phyloP scores from a whole-genome alignment of 2,329 filamentous ascomycete species.

The Trichoderma sp. region DNA sequence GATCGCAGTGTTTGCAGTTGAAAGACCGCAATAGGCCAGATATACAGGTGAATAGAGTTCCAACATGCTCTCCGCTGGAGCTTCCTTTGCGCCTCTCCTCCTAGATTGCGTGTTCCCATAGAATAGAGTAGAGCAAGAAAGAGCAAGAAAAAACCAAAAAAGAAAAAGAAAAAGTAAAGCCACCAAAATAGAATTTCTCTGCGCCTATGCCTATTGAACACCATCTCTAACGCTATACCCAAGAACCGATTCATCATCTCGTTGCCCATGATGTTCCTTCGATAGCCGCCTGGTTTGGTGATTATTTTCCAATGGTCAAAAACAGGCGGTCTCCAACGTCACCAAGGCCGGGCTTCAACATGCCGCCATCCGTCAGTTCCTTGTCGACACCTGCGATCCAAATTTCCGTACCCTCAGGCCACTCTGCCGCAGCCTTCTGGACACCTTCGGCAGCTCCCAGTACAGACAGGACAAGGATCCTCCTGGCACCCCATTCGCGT shows the following conservation, averaged over 20 bases:
- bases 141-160: background rate
- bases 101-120: background rate
- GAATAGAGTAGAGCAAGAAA: background rate
- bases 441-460: conserved; percentile 73
- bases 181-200: background rate
- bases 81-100: background rate
- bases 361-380: conserved; percentile 72
- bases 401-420: conserved; percentile 73
- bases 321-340: conserved; percentile 91
- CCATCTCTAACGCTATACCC: conserved; percentile 15
- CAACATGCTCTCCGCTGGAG: background rate
- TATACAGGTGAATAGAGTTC: background rate
- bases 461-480: conserved; percentile 73
- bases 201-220: conserved; percentile 12
- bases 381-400: conserved; percentile 81
- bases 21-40: background rate
- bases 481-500: conserved; percentile 85
- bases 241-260: conserved; percentile 16
- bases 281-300: background rate
- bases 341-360: conserved; percentile 87
- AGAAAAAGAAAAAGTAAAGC: background rate
- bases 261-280: background rate
- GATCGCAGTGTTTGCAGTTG: no score
- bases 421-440: conserved; percentile 67
- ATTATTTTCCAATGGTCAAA: conserved; percentile 78